Percentiles rank a stretch among this genome's conserved stretches.
phyloP scores from a whole-genome alignment of 306 rosid genomes.

The Mucuna pruriens region DNA sequence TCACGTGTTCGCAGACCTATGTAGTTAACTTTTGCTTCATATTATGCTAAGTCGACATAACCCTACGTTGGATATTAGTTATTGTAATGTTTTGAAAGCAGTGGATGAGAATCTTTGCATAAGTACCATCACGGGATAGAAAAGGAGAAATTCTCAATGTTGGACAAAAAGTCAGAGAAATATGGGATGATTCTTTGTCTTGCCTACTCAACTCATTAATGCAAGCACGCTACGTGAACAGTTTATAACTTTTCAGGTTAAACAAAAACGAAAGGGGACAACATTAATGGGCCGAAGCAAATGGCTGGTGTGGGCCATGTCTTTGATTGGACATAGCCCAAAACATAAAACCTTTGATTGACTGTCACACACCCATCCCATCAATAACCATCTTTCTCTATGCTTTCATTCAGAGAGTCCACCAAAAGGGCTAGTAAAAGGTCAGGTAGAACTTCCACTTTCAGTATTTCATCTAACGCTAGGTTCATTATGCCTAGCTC shows the following conservation, averaged over 20 bases:
- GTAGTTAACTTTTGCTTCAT: neutral
- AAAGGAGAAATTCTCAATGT: slow-evolving; percentile 52
- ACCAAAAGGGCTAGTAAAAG: slow-evolving; percentile 48
- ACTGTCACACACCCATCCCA: slow-evolving; percentile 48
- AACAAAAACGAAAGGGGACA: neutral
- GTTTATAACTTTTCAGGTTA: slow-evolving; percentile 18
- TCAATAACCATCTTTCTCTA: slow-evolving; percentile 45
- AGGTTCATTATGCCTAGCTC: slow-evolving; percentile 27
- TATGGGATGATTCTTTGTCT: slow-evolving; percentile 41
- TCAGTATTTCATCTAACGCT: slow-evolving; percentile 31
- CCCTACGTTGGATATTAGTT: slow-evolving; percentile 10
- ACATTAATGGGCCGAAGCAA: slow-evolving; percentile 39
- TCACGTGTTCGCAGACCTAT: slow-evolving; percentile 11
- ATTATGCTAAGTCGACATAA: slow-evolving; percentile 14
- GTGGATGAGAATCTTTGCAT: slow-evolving; percentile 34
- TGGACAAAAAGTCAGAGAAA: slow-evolving; percentile 47
- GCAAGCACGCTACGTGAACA: slow-evolving; percentile 39
- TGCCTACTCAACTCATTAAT: slow-evolving; percentile 35
- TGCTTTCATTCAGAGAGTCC: slow-evolving; percentile 37
- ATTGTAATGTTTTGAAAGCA: slow-evolving; percentile 34
- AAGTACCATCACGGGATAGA: slow-evolving; percentile 44
- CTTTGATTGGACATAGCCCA: slow-evolving; percentile 53
- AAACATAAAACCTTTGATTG: slow-evolving; percentile 45
- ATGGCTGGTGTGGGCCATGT: slow-evolving; percentile 33
- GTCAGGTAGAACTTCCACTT: slow-evolving; percentile 40